Conservation (phyloP, 345 rosid genomes). For the Arabidopsis suecica region DNA sequence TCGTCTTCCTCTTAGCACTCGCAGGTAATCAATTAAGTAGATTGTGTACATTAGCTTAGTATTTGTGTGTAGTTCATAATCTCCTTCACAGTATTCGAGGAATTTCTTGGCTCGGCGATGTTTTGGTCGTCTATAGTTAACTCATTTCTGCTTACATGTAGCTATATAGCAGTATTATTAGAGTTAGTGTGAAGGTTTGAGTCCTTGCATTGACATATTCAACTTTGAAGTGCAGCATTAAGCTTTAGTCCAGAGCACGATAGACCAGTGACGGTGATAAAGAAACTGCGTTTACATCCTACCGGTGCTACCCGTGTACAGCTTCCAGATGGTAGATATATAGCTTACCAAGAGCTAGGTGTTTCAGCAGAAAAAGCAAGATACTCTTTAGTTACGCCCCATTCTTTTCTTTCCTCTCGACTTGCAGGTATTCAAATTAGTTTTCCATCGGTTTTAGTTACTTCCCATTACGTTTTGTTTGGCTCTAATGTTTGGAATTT, state of each 20-base stretch:
- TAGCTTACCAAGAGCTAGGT: constrained; percentile 79
- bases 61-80: not conserved
- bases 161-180: not conserved
- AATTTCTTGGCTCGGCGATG: not conserved
- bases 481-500: constrained; percentile 15
- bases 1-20: constrained; percentile 71
- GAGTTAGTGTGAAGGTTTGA: not conserved
- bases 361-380: constrained; percentile 78
- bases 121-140: constrained; percentile 1
- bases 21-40: constrained; percentile 53
- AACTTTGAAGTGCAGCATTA: constrained; percentile 57
- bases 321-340: constrained; percentile 89
- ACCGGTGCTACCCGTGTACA: constrained; percentile 60
- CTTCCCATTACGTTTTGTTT: constrained; percentile 11
- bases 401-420: constrained; percentile 85
- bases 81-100: not conserved
- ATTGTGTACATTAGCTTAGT: not conserved
- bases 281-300: constrained; percentile 66
- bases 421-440: constrained; percentile 63
- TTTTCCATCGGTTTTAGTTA: constrained; percentile 19
- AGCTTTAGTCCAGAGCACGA: constrained; percentile 53
- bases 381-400: constrained; percentile 69
- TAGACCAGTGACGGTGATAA: constrained; percentile 45
- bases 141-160: not conserved
- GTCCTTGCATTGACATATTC: constrained; percentile 20